Evolutionary conservation across 2,329 filamentous ascomycete genomes (phyloP), one percentile per base, ranked within the genome.

Genomic region (Nemania serpens): DNA sequence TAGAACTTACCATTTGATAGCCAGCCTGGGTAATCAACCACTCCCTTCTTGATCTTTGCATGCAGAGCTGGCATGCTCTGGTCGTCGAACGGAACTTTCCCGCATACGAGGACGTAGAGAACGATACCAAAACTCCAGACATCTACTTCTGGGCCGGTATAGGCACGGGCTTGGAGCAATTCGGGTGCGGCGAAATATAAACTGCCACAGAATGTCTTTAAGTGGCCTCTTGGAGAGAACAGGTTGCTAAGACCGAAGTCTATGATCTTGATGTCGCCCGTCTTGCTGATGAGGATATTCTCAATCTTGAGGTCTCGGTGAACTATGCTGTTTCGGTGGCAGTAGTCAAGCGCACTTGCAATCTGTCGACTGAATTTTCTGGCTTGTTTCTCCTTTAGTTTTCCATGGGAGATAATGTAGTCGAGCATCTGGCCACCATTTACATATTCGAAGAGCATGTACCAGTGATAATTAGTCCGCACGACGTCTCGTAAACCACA

Each of bases 111-210:
- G 59, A 99, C 95, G 71, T 98, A 99, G 13, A 99, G 84, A 12
- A 99, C 95, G 69, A 99, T 97, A 20, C 95, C 95, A 76, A 98
- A 98, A 78, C 95, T 98, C 95, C 95, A 99, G 1, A 98, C 86
- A 73, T 99, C 95, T 29, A 99, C 95, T 74, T 99, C 95, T 0
- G 95, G 95, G 0, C 95, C 95, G 1, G 91, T 96, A 73, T 99
- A 99, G 59, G 93, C 91, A 72, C 91, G 90, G 37, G 95, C 95
- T 74, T 98, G 94, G 49, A 99, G 82, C 52, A 99, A 81, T 75
- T 99, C 95, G 0, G 95, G 95, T 1, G 95, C 95, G 29, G 95
- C 95, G 79, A 99, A 99, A 75, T 99, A 99, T 39, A 99, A 81
- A 81, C 93, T 97, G 48, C 95, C 95, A 71, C 95, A 99, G 73